Conservation (phyloP, 148 eudicot species). For the Cornus suecica region DNA sequence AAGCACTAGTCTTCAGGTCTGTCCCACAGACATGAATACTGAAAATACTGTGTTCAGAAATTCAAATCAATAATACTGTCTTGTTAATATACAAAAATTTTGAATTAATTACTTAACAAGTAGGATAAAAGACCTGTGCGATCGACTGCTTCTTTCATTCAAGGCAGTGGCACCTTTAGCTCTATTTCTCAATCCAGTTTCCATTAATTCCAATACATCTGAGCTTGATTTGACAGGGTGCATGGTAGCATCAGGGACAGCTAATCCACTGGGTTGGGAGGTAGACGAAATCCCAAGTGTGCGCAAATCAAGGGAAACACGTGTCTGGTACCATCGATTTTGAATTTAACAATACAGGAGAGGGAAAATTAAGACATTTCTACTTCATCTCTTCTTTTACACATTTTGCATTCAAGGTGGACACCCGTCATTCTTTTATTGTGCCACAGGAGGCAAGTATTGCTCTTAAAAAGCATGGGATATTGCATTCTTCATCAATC, state of each 20-base stretch:
- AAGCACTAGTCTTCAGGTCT: slow-evolving; percentile 28
- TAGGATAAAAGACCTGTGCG: slow-evolving; percentile 36
- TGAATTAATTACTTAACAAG: background rate
- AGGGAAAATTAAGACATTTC: no score
- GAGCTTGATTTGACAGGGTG: slow-evolving; percentile 30
- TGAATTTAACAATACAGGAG: no score
- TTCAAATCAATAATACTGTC: background rate
- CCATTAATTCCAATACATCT: slow-evolving; percentile 45
- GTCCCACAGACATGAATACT: slow-evolving; percentile 33
- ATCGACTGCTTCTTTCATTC: slow-evolving; percentile 54
- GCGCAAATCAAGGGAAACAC: slow-evolving; percentile 29
- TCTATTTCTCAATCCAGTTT: slow-evolving; percentile 37
- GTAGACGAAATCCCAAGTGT: slow-evolving; percentile 39
- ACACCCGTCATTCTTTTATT: no score
- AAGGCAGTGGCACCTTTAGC: slow-evolving; percentile 43
- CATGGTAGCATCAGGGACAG: slow-evolving; percentile 50
- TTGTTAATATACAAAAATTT: background rate
- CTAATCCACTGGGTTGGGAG: slow-evolving; percentile 36
- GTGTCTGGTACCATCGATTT: background rate
- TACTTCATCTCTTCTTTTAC: no score
- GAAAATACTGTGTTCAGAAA: slow-evolving; percentile 20
- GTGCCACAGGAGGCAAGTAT: no score
- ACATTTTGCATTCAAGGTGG: no score
- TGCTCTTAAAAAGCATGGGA: background rate
- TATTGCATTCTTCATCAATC: background rate